These are phyloP conservation scores for Cystobasidium tubakii DNA, from an alignment of 768 basidiomycete species.

Conservation along the genomic window DNA sequence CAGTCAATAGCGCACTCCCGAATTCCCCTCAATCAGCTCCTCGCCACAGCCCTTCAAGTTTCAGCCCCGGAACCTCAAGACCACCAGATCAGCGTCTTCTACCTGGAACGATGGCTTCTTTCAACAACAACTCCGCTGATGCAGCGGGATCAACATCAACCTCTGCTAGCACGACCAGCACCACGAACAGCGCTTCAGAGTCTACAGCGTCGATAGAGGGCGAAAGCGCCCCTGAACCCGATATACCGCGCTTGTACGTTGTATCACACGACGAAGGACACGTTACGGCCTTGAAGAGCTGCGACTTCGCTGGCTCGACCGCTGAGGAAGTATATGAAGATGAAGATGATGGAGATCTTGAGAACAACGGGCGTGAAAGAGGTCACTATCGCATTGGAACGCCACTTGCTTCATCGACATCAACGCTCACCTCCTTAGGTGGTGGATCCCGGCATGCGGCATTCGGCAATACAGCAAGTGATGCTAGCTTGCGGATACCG, in stretches of 20 bases:
- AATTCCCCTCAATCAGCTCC: not conserved
- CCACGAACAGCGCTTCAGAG: not conserved
- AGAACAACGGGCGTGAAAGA: not conserved
- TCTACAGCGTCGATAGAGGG: conserved; percentile 16
- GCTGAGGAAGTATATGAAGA: not conserved
- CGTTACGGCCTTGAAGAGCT: not conserved
- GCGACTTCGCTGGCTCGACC: not conserved
- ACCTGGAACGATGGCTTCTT: not conserved
- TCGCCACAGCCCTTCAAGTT: not conserved
- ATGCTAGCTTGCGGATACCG: not conserved
- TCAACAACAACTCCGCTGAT: conserved; percentile 7
- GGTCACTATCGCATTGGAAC: not conserved
- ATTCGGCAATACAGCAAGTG: not conserved
- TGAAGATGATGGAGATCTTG: not conserved
- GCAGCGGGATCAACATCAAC: not conserved
- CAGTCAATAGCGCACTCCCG: not conserved
- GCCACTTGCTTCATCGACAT: conserved; percentile 1
- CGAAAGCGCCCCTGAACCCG: conserved; percentile 17
- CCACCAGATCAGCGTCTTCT: not conserved
- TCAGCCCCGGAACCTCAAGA: not conserved
- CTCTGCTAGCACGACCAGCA: not conserved
- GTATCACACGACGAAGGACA: not conserved
- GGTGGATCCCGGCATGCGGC: not conserved
- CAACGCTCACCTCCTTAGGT: not conserved
- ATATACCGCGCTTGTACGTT: conserved; percentile 1